Percentiles rank a stretch among this genome's conserved stretches.
Evolutionary conservation across 768 basidiomycete genomes (phyloP).

Genomic region (Lepiota subincarnata): DNA sequence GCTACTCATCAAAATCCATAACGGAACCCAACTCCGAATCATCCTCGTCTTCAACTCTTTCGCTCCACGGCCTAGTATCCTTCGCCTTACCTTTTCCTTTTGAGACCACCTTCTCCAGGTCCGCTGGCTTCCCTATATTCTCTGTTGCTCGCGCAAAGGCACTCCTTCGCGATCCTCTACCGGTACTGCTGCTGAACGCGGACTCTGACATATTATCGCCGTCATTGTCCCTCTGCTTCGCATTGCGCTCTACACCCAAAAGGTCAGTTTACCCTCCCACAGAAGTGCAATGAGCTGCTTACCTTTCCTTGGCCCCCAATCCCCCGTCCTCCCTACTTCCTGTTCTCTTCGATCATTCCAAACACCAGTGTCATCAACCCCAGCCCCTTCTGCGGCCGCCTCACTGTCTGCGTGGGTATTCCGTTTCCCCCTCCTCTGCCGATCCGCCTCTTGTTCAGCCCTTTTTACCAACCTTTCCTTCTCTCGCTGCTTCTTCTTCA

Average conservation of each 20-base stretch:
- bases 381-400: background rate
- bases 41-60: slow-evolving; percentile 8
- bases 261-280: too few relatives aligned
- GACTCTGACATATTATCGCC: background rate
- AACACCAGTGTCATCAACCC: background rate
- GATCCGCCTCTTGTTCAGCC: background rate
- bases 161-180: background rate
- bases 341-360: background rate
- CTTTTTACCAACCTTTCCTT: background rate
- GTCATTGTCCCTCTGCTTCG: background rate
- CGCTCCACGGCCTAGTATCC: slow-evolving; percentile 1
- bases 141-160: background rate
- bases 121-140: background rate
- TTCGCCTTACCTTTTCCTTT: background rate
- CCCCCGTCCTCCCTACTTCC: background rate
- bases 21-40: slow-evolving; percentile 6
- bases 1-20: background rate
- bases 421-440: background rate
- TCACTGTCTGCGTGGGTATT: background rate
- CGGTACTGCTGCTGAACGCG: background rate
- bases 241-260: background rate
- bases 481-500: slow-evolving; percentile 7
- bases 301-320: slow-evolving; percentile 9
- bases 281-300: background rate
- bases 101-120: background rate